phyloP scores from a whole-genome alignment of 2,329 filamentous ascomycete genomes.

The Huntiella bhutanensis region DNA sequence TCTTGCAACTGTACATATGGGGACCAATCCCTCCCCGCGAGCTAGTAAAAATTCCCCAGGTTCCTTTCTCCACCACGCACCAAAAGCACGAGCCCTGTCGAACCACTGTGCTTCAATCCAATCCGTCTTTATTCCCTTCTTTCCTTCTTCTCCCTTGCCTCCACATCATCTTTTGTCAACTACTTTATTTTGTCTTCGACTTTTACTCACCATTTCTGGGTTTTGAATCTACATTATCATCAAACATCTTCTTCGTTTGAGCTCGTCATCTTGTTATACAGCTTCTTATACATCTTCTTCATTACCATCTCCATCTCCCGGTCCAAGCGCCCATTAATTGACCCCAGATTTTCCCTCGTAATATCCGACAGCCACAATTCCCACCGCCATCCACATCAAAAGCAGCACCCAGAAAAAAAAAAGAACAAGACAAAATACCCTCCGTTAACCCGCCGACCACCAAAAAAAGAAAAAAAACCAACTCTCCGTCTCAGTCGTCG shows the following conservation, averaged over 20 bases:
- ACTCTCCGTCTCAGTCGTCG: too few species aligned
- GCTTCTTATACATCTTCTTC: neutral
- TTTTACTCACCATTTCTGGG: neutral
- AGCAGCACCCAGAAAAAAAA: neutral
- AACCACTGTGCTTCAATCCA: neutral
- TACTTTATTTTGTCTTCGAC: neutral
- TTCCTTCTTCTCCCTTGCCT: neutral
- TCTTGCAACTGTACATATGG: too few species aligned
- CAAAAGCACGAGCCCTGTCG: too few species aligned
- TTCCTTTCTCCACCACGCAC: too few species aligned
- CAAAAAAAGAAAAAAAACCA: too few species aligned
- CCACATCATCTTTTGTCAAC: neutral
- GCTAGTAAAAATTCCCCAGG: too few species aligned
- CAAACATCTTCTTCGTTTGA: too few species aligned
- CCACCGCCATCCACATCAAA: neutral
- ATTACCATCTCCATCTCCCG: neutral
- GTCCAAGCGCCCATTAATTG: neutral
- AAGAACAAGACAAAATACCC: too few species aligned
- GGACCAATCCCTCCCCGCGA: too few species aligned
- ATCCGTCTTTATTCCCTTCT: slow-evolving; percentile 1
- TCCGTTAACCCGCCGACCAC: too few species aligned
- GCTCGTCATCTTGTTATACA: neutral
- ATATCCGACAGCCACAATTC: neutral
- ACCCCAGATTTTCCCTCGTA: neutral
- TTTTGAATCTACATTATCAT: neutral